These are phyloP conservation scores for Laguncularia racemosa DNA, from an alignment of 345 rosid species.

Conservation along the genomic window DNA sequence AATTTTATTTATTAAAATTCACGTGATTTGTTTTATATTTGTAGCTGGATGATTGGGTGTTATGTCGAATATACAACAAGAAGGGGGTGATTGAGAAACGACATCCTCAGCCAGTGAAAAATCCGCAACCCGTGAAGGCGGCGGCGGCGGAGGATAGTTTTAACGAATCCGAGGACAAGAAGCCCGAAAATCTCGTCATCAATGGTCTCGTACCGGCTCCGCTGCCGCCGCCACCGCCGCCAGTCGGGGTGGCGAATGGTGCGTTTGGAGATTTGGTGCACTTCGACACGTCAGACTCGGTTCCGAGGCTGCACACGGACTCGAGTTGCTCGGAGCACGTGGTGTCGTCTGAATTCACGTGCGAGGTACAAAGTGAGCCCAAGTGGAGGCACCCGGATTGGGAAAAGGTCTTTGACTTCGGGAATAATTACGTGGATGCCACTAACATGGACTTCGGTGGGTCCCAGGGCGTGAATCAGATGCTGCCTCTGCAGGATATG, in stretches of 20 bases:
- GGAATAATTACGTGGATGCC: slow-evolving; percentile 47
- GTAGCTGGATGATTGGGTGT: slow-evolving; percentile 97
- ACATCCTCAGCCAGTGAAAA: not conserved
- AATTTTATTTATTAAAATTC: no score
- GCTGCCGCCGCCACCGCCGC: slow-evolving; percentile 3
- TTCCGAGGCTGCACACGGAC: slow-evolving; percentile 67
- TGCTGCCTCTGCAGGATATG: slow-evolving; percentile 69
- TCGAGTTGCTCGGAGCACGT: slow-evolving; percentile 82
- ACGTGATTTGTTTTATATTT: not conserved
- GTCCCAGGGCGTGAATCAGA: slow-evolving; percentile 34
- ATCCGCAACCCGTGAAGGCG: not conserved
- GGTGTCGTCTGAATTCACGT: slow-evolving; percentile 76
- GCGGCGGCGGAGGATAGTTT: slow-evolving; percentile 8
- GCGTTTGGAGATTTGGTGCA: slow-evolving; percentile 23
- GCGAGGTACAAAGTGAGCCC: slow-evolving; percentile 94
- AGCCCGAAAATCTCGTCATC: slow-evolving; percentile 21
- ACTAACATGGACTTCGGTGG: slow-evolving; percentile 16
- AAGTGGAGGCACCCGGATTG: slow-evolving; percentile 32
- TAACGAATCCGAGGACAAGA: slow-evolving; percentile 28
- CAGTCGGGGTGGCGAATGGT: not conserved
- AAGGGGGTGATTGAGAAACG: slow-evolving; percentile 67
- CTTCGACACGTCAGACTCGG: slow-evolving; percentile 74
- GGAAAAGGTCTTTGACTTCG: slow-evolving; percentile 27
- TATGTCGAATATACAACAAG: slow-evolving; percentile 94
- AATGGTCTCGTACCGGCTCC: slow-evolving; percentile 13